Percentiles rank a stretch among this genome's conserved stretches.
Evolutionary conservation across 2,329 filamentous ascomycete genomes (phyloP).

Genomic region (Pseudovirgaria hyperparasitica): DNA sequence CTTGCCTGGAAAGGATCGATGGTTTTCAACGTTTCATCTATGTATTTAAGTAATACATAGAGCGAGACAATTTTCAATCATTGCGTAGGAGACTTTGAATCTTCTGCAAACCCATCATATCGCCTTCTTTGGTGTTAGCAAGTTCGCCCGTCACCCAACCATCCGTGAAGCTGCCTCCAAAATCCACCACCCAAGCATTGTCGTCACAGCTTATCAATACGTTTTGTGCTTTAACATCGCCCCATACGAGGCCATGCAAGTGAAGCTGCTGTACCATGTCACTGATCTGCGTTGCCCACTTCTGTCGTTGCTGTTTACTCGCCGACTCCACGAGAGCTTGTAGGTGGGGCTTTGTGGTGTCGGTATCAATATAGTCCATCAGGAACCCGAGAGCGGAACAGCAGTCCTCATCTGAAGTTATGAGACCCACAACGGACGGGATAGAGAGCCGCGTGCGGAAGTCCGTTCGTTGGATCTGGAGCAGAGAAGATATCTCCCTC

Average conservation of each 20-base stretch:
- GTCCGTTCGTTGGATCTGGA: too few species aligned
- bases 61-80: too few species aligned
- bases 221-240: slow-evolving; percentile 28
- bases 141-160: slow-evolving; percentile 24
- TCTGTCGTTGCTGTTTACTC: background rate
- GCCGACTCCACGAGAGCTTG: background rate
- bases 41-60: too few species aligned
- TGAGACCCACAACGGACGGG: slow-evolving; percentile 4
- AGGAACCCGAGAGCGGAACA: slow-evolving; percentile 2
- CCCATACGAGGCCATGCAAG: slow-evolving; percentile 22
- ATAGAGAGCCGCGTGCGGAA: too few species aligned
- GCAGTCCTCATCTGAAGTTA: background rate
- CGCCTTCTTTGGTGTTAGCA: slow-evolving; percentile 21
- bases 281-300: slow-evolving; percentile 4
- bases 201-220: slow-evolving; percentile 25
- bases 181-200: slow-evolving; percentile 26
- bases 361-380: slow-evolving; percentile 1
- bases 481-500: too few species aligned
- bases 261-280: slow-evolving; percentile 14
- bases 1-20: too few species aligned
- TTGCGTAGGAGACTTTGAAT: slow-evolving; percentile 12
- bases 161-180: slow-evolving; percentile 24
- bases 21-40: too few species aligned
- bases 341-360: slow-evolving; percentile 1
- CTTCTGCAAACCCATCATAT: slow-evolving; percentile 16